A percentile compares a stretch with the other conserved stretches of the same genome.
Evolutionary conservation across 2,329 filamentous ascomycete genomes (phyloP).

Genomic region (Venturia pyrina): DNA sequence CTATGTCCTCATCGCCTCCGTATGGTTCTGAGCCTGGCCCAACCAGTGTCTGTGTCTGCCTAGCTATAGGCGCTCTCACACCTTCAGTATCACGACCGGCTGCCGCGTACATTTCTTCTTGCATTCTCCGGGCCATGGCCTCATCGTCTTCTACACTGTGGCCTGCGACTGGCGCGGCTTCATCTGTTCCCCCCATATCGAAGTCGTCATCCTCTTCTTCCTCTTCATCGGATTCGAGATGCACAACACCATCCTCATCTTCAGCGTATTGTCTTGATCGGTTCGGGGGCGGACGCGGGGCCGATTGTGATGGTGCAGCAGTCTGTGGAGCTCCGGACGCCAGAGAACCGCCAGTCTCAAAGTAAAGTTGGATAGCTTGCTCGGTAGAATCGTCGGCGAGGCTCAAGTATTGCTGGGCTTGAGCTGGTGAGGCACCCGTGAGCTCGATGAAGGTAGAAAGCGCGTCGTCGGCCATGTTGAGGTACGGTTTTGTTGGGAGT

Average conservation of each 20-base stretch:
- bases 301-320: constrained; percentile 17
- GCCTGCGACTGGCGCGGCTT: neutral
- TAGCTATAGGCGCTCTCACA: constrained; percentile 80
- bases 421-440: constrained; percentile 62
- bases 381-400: constrained; percentile 76
- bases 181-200: constrained; percentile 23
- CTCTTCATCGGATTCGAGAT: constrained; percentile 69
- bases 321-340: constrained; percentile 23
- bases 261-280: constrained; percentile 31
- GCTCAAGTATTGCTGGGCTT: constrained; percentile 73
- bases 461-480: constrained; percentile 42
- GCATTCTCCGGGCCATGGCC: constrained; percentile 80
- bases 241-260: constrained; percentile 53
- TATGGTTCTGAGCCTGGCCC: constrained; percentile 49
- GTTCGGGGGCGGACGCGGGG: constrained; percentile 21
- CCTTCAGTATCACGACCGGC: constrained; percentile 37
- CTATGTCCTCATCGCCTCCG: constrained; percentile 43
- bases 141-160: constrained; percentile 64
- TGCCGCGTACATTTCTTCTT: constrained; percentile 80
- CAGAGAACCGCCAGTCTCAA: constrained; percentile 56
- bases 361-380: constrained; percentile 82
- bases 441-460: constrained; percentile 72
- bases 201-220: constrained; percentile 38
- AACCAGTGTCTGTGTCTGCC: constrained; percentile 84
- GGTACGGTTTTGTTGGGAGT: neutral